Evolutionary conservation across 2,329 filamentous ascomycete species (phyloP).

Genomic region (Gremmenia infestans): DNA sequence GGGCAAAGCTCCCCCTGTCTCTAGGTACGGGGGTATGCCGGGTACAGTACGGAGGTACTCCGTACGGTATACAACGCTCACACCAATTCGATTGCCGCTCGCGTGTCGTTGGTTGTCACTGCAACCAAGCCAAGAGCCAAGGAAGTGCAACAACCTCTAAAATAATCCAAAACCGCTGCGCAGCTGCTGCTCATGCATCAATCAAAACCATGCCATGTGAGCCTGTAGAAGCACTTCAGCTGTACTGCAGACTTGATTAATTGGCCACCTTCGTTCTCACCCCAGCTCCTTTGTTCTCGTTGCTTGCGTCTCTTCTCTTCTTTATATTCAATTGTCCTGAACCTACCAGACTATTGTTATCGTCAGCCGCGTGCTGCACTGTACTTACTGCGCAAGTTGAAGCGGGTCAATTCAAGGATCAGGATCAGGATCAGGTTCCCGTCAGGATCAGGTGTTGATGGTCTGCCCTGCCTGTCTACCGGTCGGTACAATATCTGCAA

Average conservation of each 20-base stretch:
- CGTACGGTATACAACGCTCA: no score
- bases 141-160: slow-evolving; percentile 1
- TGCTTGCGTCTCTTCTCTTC: neutral
- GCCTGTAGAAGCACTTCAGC: neutral
- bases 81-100: slow-evolving; percentile 13
- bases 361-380: neutral
- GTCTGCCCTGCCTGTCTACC: neutral
- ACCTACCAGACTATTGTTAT: neutral
- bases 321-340: no score
- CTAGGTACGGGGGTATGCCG: no score
- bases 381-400: neutral
- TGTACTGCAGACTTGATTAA: neutral
- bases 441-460: neutral
- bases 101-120: slow-evolving; percentile 1
- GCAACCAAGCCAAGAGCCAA: neutral
- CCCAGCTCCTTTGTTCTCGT: neutral
- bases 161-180: slow-evolving; percentile 4
- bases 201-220: neutral
- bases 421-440: neutral
- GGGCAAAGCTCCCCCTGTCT: slow-evolving; percentile 12
- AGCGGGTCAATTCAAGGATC: neutral
- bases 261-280: neutral
- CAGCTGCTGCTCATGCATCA: neutral
- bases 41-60: no score
- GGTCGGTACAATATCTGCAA: no score